These are phyloP conservation scores for Magnaporthiopsis poae DNA, from an alignment of 2,329 filamentous ascomycete species.

Conservation along the genomic window DNA sequence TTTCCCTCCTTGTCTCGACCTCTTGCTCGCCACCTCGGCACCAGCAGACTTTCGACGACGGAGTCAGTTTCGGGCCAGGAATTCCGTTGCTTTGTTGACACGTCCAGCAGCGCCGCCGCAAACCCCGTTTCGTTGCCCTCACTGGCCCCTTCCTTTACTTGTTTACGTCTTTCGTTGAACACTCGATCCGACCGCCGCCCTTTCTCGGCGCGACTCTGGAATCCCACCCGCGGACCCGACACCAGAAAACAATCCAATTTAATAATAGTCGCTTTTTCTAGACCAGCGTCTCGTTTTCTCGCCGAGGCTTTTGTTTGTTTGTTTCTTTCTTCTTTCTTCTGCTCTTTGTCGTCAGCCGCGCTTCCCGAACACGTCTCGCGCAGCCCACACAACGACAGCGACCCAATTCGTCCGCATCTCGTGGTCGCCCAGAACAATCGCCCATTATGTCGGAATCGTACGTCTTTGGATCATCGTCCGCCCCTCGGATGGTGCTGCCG, in stretches of 20 bases:
- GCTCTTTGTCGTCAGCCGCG: no score
- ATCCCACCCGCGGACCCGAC: constrained; percentile 1
- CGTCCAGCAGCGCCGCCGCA: not conserved
- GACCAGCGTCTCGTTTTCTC: not conserved
- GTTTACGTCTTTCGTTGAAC: constrained; percentile 5
- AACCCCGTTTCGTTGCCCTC: not conserved
- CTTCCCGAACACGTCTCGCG: not conserved
- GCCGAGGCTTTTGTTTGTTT: not conserved
- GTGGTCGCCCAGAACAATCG: not conserved
- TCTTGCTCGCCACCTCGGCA: not conserved
- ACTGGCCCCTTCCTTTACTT: not conserved
- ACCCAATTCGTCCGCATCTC: not conserved
- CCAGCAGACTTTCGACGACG: not conserved
- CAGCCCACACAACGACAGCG: not conserved
- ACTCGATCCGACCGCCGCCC: not conserved
- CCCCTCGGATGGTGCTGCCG: not conserved
- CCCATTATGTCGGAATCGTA: constrained; percentile 4
- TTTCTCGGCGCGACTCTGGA: constrained; percentile 1
- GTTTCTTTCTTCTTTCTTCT: not conserved
- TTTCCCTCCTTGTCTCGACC: not conserved
- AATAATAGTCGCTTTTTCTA: constrained; percentile 1
- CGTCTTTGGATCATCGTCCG: not conserved
- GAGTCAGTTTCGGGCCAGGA: not conserved
- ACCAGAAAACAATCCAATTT: not conserved
- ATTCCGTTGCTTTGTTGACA: not conserved